These are phyloP conservation scores for Aquilaria yunnanensis DNA, from an alignment of 345 rosid genomes.

Conservation along the genomic window DNA sequence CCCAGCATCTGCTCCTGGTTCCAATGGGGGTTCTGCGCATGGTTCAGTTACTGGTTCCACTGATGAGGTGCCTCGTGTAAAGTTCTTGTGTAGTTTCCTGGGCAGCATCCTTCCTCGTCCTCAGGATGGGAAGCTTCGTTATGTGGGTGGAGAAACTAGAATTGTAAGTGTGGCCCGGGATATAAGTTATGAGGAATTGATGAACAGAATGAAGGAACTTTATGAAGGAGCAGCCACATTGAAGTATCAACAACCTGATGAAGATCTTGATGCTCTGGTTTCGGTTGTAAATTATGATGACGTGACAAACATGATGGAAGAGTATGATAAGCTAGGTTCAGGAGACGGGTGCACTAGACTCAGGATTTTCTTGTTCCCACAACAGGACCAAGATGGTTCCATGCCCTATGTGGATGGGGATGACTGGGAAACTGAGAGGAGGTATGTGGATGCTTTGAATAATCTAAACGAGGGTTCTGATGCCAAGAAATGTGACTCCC, in stretches of 20 bases:
- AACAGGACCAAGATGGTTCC: constrained; percentile 60
- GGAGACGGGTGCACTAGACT: constrained; percentile 93
- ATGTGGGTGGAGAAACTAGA: constrained; percentile 95
- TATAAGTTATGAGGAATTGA: constrained; percentile 67
- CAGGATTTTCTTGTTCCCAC: constrained; percentile 82
- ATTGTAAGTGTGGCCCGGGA: constrained; percentile 71
- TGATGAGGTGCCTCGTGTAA: constrained; percentile 70
- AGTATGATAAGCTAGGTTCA: constrained; percentile 84
- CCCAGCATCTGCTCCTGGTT: constrained; percentile 25
- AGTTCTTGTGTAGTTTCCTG: constrained; percentile 83
- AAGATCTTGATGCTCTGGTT: constrained; percentile 98
- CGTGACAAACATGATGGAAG: constrained; percentile 96
- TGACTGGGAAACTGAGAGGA: constrained; percentile 79
- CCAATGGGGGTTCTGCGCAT: constrained; percentile 21
- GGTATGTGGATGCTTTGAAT: constrained; percentile 95
- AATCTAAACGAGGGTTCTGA: constrained; percentile 69
- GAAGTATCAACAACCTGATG: constrained; percentile 98
- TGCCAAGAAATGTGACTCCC: constrained; percentile 54
- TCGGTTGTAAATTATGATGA: constrained; percentile 95
- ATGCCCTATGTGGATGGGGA: constrained; percentile 65
- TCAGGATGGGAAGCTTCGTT: constrained; percentile 87
- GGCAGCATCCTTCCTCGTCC: constrained; percentile 96
- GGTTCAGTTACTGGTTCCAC: constrained; percentile 35
- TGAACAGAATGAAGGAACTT: constrained; percentile 83
- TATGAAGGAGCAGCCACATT: constrained; percentile 67